Percentiles rank a stretch among this genome's conserved stretches.
phyloP scores from a whole-genome alignment of 1,139 yeast genomes.

The Nadsonia starkeyi-henricii region DNA sequence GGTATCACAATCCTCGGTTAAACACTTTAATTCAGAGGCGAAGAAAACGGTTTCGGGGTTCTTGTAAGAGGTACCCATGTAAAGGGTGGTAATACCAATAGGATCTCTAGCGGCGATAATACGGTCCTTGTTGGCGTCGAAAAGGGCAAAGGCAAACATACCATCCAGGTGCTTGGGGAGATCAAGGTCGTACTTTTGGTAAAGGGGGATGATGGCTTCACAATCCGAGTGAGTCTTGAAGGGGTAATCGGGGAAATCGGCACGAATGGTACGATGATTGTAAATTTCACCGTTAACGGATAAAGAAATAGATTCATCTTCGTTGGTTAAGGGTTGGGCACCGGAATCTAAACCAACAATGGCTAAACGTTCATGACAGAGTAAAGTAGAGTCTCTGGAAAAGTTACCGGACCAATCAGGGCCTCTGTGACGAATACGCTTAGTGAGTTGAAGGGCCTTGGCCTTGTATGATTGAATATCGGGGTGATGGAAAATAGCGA shows the following conservation, averaged over 20 bases:
- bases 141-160: slow-evolving; percentile 91
- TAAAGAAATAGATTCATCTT: slow-evolving; percentile 57
- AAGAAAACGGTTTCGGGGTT: slow-evolving; percentile 69
- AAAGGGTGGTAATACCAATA: slow-evolving; percentile 88
- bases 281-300: slow-evolving; percentile 97
- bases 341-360: slow-evolving; percentile 86
- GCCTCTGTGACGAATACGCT: slow-evolving; percentile 92
- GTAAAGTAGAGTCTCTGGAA: slow-evolving; percentile 56
- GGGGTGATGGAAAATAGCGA: slow-evolving; percentile 77
- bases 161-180: slow-evolving; percentile 93
- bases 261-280: slow-evolving; percentile 85
- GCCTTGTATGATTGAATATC: slow-evolving; percentile 71
- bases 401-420: slow-evolving; percentile 95
- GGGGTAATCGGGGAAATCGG: slow-evolving; percentile 51
- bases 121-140: slow-evolving; percentile 74
- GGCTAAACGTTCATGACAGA: slow-evolving; percentile 91
- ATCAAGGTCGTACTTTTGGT: slow-evolving; percentile 71
- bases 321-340: slow-evolving; percentile 88
- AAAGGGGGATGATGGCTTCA: slow-evolving; percentile 92
- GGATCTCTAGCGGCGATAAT: slow-evolving; percentile 97
- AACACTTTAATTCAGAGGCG: slow-evolving; percentile 89
- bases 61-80: slow-evolving; percentile 74
- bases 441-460: slow-evolving; percentile 78
- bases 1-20: slow-evolving; percentile 85
- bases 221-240: slow-evolving; percentile 88